Percentiles rank a stretch among this genome's conserved stretches.
These are phyloP conservation scores for Santalum album DNA, from an alignment of 164 flowering plant species.

Conservation along the genomic window DNA sequence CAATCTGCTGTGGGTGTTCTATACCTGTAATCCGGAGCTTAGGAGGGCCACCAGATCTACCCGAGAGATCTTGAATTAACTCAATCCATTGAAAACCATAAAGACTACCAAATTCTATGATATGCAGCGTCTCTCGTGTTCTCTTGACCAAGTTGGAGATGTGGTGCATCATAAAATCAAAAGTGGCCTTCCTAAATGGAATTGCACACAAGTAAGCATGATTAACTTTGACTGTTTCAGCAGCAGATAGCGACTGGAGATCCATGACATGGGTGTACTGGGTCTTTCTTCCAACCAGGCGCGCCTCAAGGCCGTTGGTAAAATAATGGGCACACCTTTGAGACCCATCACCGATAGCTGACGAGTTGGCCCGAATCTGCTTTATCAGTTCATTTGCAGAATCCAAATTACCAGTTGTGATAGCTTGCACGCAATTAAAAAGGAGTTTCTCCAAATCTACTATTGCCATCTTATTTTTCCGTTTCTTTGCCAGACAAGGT, in stretches of 20 bases:
- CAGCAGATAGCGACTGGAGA: background rate
- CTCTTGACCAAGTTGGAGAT: background rate
- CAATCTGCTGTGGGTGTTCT: background rate
- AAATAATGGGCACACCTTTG: background rate
- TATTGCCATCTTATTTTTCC: background rate
- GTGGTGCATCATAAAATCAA: background rate
- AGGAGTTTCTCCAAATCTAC: constrained; percentile 15
- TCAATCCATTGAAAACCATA: background rate
- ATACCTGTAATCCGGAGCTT: background rate
- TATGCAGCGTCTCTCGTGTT: background rate
- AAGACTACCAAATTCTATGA: background rate
- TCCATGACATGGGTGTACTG: background rate
- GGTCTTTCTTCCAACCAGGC: background rate
- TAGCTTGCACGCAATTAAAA: constrained; percentile 15
- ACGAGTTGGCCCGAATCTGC: constrained; percentile 5
- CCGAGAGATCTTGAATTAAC: background rate
- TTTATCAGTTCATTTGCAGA: constrained; percentile 7
- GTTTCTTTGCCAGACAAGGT: background rate
- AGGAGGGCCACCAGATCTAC: background rate
- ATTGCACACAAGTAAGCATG: background rate
- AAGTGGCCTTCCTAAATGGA: background rate
- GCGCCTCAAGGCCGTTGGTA: background rate
- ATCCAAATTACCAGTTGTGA: constrained; percentile 6
- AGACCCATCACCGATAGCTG: background rate
- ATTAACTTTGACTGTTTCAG: background rate